Percentiles rank a stretch among this genome's conserved stretches.
phyloP scores from a whole-genome alignment of 352 stramenopile species.

The Elongisporangium prolatum region DNA sequence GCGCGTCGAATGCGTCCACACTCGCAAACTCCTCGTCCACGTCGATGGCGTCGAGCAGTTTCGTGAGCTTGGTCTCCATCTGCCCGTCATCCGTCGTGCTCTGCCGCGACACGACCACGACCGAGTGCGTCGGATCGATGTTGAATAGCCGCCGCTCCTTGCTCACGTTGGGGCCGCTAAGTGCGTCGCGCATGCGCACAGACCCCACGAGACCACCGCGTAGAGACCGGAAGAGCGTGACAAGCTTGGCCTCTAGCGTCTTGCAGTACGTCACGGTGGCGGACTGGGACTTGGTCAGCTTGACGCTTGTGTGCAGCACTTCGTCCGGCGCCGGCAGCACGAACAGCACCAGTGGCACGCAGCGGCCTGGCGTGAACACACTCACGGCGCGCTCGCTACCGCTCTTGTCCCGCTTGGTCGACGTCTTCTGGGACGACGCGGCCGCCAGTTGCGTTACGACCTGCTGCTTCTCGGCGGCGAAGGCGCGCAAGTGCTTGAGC shows the following conservation, averaged over 20 bases:
- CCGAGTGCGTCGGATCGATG: slow-evolving; percentile 61
- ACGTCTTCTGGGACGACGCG: slow-evolving; percentile 10
- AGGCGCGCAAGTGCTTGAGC: slow-evolving; percentile 38
- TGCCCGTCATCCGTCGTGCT: slow-evolving; percentile 22
- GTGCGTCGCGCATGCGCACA: slow-evolving; percentile 45
- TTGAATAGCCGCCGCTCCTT: slow-evolving; percentile 71
- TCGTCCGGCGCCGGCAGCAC: slow-evolving; percentile 53
- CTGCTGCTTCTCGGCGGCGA: slow-evolving; percentile 55
- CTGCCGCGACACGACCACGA: slow-evolving; percentile 46
- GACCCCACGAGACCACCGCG: slow-evolving; percentile 47
- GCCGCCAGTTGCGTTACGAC: slow-evolving; percentile 26
- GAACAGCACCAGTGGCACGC: slow-evolving; percentile 61
- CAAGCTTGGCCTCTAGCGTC: slow-evolving; percentile 47
- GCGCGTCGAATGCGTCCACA: slow-evolving; percentile 13
- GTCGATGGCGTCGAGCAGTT: slow-evolving; percentile 40
- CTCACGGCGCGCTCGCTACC: slow-evolving; percentile 20
- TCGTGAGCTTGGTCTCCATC: slow-evolving; percentile 29
- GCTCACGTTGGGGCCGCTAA: slow-evolving; percentile 43
- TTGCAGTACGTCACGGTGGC: slow-evolving; percentile 57
- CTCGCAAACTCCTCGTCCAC: slow-evolving; percentile 15
- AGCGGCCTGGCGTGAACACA: slow-evolving; percentile 49
- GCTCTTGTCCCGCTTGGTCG: slow-evolving; percentile 36
- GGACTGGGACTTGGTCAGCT: slow-evolving; percentile 31
- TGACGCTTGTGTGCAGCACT: slow-evolving; percentile 26
- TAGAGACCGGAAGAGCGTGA: slow-evolving; percentile 44